Evolutionary conservation across 345 rosid genomes (phyloP), one percentile per base, ranked within the genome.

Genomic region (Crucihimalaya himalaica): DNA sequence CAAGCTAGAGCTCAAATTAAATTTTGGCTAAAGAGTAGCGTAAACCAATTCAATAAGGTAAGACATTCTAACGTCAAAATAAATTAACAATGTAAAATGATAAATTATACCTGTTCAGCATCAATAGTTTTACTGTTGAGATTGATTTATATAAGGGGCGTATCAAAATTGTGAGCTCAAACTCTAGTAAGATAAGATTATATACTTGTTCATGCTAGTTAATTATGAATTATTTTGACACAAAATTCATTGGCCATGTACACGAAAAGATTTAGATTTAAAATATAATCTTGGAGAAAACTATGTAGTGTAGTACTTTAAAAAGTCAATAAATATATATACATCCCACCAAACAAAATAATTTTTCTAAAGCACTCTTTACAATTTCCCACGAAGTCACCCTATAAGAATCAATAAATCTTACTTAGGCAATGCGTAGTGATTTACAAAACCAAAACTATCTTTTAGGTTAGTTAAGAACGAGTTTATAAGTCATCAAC

Each of bases 391-490:
- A 70, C 48, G 58, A 70, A 34, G 55, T 34, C 37, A 70, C 47
- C 66, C 47, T 47, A 40, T 47, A 70, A 70, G 48, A 57, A 58
- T 70, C 28, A 47, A 70, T n/a, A 48, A 47, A 23, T 46, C 27
- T 31, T 42, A 31, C 34, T 46, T 57, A 29, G 43, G 64, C 45
- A 32, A 68, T 28, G 40, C 29, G 20, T 53, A 13, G 15, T 42
- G 42, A 55, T 42, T 55, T 29, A 57, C 34, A 46, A 46, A 64
- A 46, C 14, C 23, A 42, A 40, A 8, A 42, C 34, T 61, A 10
- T 63, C 51, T 68, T n/a, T 28, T 21, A 25, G 13, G 10, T 23
- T 70, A 58, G 28, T 58, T 70, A 58, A 35, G 60, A 51, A 37
- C 9, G 54, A 63, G 28, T 27, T 32, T 62, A 40, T 62, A 62